Evolutionary conservation across 2,329 filamentous ascomycete genomes (phyloP), one percentile per base, ranked within the genome.

Genomic region (Ustulina deusta): DNA sequence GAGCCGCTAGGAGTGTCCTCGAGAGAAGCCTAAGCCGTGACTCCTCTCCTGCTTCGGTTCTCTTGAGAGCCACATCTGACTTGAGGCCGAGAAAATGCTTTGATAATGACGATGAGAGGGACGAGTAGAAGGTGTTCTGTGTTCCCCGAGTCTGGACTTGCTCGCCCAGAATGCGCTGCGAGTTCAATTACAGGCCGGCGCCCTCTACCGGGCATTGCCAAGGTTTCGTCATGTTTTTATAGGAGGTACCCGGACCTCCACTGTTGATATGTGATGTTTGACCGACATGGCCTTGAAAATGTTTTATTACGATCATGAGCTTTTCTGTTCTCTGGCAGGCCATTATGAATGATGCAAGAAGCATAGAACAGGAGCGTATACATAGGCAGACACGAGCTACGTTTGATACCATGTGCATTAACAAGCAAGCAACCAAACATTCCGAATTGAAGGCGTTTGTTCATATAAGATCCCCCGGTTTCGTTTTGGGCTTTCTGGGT

Each of bases 361-460:
- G 25, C 40, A 69, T 67, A 66, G 67, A 68, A 55, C n/a, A 40
- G 63, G 64, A 66, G 36, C 34, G 49, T 22, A 61, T 38, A 58
- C 55, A 64, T 65, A 11, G 60, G 61, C 64, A 51, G 60, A 61
- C 27, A 69, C 15, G 64, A 67, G 64, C 34, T 20, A 68, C 65
- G 68, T 67, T 68, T 68, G 68, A 69, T 69, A 69, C 68, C 68
- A 69, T 54, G 57, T 65, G 64, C 64, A 68, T 67, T 64, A 64
- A 51, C 51, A 58, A 66, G 54, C 25, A 57, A 65, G 56, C 68
- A 58, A 66, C 52, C 25, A 57, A 65, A 52, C 68, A 69, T 65
- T 54, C 15, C 54, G 36, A 64, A 65, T 67, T 55, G 20, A 62
- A 25, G 48, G 49, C 44, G n/a, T 61, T 36, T 42, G 34, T 59